Evolutionary conservation across 2,329 filamentous ascomycete genomes (phyloP).

Genomic region (Diaporthe ilicicola): DNA sequence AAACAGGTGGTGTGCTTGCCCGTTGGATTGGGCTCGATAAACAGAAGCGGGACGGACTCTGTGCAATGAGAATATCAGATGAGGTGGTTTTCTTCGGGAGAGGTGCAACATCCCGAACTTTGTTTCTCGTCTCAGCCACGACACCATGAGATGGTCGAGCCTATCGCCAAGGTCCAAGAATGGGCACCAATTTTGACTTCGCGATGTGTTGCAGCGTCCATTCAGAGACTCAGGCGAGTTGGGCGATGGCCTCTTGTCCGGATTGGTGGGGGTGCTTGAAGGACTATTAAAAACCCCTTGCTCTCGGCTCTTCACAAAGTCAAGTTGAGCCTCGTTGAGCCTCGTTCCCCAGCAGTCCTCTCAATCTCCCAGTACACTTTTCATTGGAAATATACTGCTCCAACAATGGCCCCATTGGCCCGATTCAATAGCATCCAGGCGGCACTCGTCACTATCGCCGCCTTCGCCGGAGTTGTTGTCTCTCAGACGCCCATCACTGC

Average conservation of each 20-base stretch:
- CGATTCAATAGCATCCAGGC: neutral
- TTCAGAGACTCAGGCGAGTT: neutral
- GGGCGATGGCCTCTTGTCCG: neutral
- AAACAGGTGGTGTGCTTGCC: conserved; percentile 9
- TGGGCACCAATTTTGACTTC: neutral
- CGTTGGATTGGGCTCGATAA: conserved; percentile 3
- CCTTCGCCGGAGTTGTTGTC: neutral
- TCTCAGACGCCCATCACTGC: conserved; percentile 4
- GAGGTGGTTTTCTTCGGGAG: conserved; percentile 5
- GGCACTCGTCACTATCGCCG: neutral
- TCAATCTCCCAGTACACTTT: neutral
- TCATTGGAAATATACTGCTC: neutral
- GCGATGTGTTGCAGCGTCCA: neutral
- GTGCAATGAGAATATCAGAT: conserved; percentile 13
- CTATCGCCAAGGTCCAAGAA: conserved; percentile 16
- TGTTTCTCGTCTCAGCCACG: conserved; percentile 5
- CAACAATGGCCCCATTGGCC: neutral
- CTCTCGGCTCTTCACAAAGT: neutral
- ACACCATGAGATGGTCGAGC: conserved; percentile 17
- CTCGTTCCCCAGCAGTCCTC: neutral
- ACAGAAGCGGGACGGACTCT: neutral
- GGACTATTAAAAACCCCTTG: neutral
- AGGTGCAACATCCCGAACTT: conserved; percentile 17
- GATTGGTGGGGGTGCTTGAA: neutral
- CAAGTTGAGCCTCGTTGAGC: neutral